A percentile compares a stretch with the other conserved stretches of the same genome.
These are phyloP conservation scores for Pestalotiopsis sp. DNA, from an alignment of 2,329 filamentous ascomycete species.

Conservation along the genomic window DNA sequence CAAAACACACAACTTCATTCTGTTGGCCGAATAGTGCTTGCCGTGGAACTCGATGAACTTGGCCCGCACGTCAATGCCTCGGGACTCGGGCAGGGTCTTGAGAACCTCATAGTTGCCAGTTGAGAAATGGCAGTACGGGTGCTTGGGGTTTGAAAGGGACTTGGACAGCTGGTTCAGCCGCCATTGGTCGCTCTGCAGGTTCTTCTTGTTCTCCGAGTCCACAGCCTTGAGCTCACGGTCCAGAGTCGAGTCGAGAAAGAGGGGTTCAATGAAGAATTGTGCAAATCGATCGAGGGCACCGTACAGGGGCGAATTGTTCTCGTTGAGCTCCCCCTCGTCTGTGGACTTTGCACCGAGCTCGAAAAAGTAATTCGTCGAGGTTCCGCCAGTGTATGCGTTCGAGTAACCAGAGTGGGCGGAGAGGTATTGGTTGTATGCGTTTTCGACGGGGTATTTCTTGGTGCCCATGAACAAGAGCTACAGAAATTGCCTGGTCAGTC, in stretches of 20 bases:
- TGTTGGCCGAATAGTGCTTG: constrained; percentile 88
- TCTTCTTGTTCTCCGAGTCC: constrained; percentile 98
- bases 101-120: constrained; percentile 87
- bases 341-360: constrained; percentile 83
- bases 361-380: constrained; percentile 97
- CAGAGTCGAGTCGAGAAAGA: constrained; percentile 83
- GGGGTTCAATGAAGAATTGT: constrained; percentile 88
- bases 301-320: constrained; percentile 65
- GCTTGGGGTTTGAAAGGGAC: constrained; percentile 81
- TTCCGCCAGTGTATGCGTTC: constrained; percentile 92
- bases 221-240: constrained; percentile 88
- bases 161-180: constrained; percentile 86
- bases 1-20: constrained; percentile 88
- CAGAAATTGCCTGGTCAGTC: background rate
- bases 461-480: constrained; percentile 96
- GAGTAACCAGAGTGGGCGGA: constrained; percentile 88
- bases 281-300: constrained; percentile 89
- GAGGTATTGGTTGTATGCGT: constrained; percentile 93
- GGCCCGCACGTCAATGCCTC: constrained; percentile 81
- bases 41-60: constrained; percentile 93
- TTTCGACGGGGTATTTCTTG: constrained; percentile 94
- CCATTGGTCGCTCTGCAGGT: constrained; percentile 89
- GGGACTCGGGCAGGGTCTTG: constrained; percentile 77
- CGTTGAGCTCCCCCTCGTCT: constrained; percentile 59
- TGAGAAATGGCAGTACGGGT: constrained; percentile 90